Base-by-base conservation (phyloP, 2,329 filamentous ascomycete genomes). In the Ophiocordyceps robertsii region DNA sequence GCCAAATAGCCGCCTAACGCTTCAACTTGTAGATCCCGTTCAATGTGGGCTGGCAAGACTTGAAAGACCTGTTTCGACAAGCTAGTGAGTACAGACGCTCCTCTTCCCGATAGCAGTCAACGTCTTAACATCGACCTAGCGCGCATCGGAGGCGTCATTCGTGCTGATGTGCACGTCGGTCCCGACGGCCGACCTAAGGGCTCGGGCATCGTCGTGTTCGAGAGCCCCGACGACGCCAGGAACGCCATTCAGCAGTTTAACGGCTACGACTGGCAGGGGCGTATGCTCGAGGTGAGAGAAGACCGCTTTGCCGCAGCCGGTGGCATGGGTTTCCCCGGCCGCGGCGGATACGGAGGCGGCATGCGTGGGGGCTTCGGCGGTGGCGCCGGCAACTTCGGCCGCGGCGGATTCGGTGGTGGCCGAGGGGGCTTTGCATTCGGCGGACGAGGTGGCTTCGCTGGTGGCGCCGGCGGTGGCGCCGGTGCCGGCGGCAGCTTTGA, bases 41-140 rank as follows among this genome's bases (percentile, higher is more conserved):
- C 69, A 94, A 87, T 51, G 86, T 94, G 55, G 92, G 92, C 61
- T 98, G 92, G 92, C 92, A 98, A 68, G 92, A 98, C 65, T 70
- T 98, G 54, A 98, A 98, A 70, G 92, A 98, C 65, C 75, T 98
- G 52, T 98, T 98, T 75, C 85, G 92, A 59, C 89, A 95, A 75
- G 89, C 92, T 68, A 86, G 89, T 95, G 73, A 75, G 87, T 73
- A 40, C 37, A 14, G 24, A 27, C 24, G 7, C 24, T 14, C 37
- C 24, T 21, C 6, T 29, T 39, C 50, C 49, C 40, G 51, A 51
- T 41, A 9, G 27, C 33, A 36, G 38, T 42, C 46, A 11, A 21
- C 12, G 19, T 11, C 8, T 24, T 45, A 36, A 41, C 37, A 21
- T n/a, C 1, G 12, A 11, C 31, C 6, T 46, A 68, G 65, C 65